These are phyloP conservation scores for Leccinum brunneo-olivaceum DNA, from an alignment of 1,284 basidiomycete genomes.

Conservation along the genomic window DNA sequence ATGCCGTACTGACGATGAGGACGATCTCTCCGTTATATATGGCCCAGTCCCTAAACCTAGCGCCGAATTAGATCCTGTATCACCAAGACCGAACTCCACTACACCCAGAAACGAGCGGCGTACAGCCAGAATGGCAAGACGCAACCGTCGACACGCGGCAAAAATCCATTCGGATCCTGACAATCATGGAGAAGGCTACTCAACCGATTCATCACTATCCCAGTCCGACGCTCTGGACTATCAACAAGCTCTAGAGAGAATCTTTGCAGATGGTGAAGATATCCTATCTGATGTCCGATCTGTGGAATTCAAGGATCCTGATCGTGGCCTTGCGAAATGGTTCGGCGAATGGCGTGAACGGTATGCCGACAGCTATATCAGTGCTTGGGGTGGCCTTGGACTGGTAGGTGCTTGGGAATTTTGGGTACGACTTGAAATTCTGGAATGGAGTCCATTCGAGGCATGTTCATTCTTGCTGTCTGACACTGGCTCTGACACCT, in stretches of 20 bases:
- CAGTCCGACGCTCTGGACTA: constrained; percentile 69
- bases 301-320: constrained; percentile 79
- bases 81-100: constrained; percentile 46
- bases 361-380: constrained; percentile 77
- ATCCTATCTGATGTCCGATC: constrained; percentile 82
- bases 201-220: constrained; percentile 74
- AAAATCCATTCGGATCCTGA: constrained; percentile 9
- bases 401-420: constrained; percentile 94
- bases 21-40: constrained; percentile 75
- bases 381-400: constrained; percentile 86
- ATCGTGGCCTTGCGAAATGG: constrained; percentile 60
- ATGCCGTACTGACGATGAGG: constrained; percentile 67
- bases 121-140: constrained; percentile 46
- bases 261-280: constrained; percentile 47
- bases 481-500: constrained; percentile 6
- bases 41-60: constrained; percentile 43
- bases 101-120: constrained; percentile 47
- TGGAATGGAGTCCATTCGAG: constrained; percentile 84
- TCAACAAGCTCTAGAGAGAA: constrained; percentile 50
- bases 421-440: constrained; percentile 82
- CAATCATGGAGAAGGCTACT: constrained; percentile 75
- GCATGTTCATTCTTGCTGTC: constrained; percentile 36
- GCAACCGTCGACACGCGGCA: constrained; percentile 36
- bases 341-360: constrained; percentile 77
- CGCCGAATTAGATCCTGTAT: constrained; percentile 44